A percentile compares a stretch with the other conserved stretches of the same genome.
These are phyloP conservation scores for Ophiostoma ips DNA, from an alignment of 2,329 filamentous ascomycete species.

Conservation along the genomic window DNA sequence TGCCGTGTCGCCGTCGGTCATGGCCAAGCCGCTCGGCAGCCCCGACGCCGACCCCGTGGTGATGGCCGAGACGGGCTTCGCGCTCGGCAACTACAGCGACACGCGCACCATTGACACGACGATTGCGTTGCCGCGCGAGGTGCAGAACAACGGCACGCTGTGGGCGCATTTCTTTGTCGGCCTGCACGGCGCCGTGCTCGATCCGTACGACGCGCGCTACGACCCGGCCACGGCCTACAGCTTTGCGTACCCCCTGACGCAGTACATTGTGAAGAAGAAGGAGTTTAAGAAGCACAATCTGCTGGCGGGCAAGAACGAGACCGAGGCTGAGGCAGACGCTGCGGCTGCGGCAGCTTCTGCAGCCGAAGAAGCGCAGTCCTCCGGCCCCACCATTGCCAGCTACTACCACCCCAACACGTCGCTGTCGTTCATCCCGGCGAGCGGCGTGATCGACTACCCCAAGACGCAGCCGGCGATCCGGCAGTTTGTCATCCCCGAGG, in stretches of 20 bases:
- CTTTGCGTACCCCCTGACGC: slow-evolving; percentile 73
- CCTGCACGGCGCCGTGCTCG: slow-evolving; percentile 59
- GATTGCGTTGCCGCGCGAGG: slow-evolving; percentile 61
- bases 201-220: slow-evolving; percentile 59
- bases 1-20: slow-evolving; percentile 65
- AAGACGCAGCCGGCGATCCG: slow-evolving; percentile 58
- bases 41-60: slow-evolving; percentile 56
- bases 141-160: slow-evolving; percentile 84
- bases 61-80: slow-evolving; percentile 67
- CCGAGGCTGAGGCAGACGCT: slow-evolving; percentile 38
- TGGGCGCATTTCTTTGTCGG: slow-evolving; percentile 91
- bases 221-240: slow-evolving; percentile 66
- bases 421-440: slow-evolving; percentile 70
- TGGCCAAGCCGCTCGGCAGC: slow-evolving; percentile 51
- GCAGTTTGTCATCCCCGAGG: slow-evolving; percentile 67
- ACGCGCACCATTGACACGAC: slow-evolving; percentile 61
- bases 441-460: slow-evolving; percentile 54
- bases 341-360: not conserved
- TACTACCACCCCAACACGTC: slow-evolving; percentile 96
- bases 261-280: slow-evolving; percentile 88
- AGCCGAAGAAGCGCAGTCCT: too few relatives aligned
- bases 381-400: slow-evolving; percentile 57
- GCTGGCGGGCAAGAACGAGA: slow-evolving; percentile 43
- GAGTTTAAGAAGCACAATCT: slow-evolving; percentile 75
- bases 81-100: slow-evolving; percentile 65